phyloP scores from a whole-genome alignment of 495 filamentous ascomycete genomes.

The Gamarada debralockiae region DNA sequence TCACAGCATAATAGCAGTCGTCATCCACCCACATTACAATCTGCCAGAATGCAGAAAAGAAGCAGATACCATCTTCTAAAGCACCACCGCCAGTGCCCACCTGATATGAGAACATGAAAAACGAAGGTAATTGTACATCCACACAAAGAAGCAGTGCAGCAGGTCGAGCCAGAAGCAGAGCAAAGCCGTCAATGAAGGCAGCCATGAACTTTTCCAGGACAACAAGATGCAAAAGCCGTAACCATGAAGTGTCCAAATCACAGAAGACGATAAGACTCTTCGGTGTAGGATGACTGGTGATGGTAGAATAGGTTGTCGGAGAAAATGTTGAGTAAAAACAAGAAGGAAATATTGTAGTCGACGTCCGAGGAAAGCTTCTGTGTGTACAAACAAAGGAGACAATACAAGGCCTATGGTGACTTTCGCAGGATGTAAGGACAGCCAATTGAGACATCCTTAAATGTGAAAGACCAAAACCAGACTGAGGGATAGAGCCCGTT shows the following conservation, averaged over 20 bases:
- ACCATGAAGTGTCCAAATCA: slow-evolving; percentile 58
- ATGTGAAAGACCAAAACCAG: slow-evolving; percentile 28
- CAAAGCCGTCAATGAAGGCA: slow-evolving; percentile 11
- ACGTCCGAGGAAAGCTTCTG: slow-evolving; percentile 25
- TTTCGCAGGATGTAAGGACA: slow-evolving; percentile 24
- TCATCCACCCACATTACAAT: slow-evolving; percentile 13
- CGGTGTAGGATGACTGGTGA: slow-evolving; percentile 56
- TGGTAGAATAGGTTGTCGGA: slow-evolving; percentile 48
- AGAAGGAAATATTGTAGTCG: slow-evolving; percentile 28
- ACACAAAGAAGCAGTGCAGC: slow-evolving; percentile 14
- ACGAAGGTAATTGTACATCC: slow-evolving; percentile 13
- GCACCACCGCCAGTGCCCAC: not conserved
- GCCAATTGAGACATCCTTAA: slow-evolving; percentile 25
- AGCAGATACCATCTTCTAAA: slow-evolving; percentile 9
- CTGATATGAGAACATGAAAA: slow-evolving; percentile 10
- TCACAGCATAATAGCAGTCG: slow-evolving; percentile 19
- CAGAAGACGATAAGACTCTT: slow-evolving; percentile 41
- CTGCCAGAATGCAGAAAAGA: slow-evolving; percentile 18
- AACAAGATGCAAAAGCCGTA: slow-evolving; percentile 46
- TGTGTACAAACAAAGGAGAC: slow-evolving; percentile 24
- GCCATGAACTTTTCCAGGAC: slow-evolving; percentile 20
- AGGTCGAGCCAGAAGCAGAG: slow-evolving; percentile 15
- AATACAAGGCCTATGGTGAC: slow-evolving; percentile 32
- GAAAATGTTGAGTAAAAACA: slow-evolving; percentile 44
- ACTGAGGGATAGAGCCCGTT: slow-evolving; percentile 20